Evolutionary conservation across 139 green algal genomes (phyloP), one percentile per base, ranked within the genome.

Genomic region (Chlamydomonas applanata): DNA sequence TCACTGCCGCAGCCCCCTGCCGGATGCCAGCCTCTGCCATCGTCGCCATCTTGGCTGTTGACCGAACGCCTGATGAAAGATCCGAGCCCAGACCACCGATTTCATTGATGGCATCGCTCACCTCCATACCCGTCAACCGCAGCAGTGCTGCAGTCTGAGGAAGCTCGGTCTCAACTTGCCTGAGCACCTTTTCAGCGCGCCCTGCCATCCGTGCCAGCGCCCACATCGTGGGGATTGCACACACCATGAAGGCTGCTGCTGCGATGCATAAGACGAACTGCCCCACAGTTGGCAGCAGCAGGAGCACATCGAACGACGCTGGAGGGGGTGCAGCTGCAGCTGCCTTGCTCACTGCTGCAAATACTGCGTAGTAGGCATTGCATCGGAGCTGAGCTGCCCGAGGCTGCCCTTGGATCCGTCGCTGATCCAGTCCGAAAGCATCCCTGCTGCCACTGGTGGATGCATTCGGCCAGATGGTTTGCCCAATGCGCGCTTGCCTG

Each of bases 141-240:
- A 80, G 56, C 56, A 74, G 25, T 11, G 74, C 74, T 44, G 74
- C 74, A 9, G 60, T 80, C 30, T 80, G 52, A 16, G 74, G 74
- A 3, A 80, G 66, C 66, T 80, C 74, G 24, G 35, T n/a, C 66
- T 80, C 74, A 19, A 73, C 46, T 25, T 73, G 44, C 35, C 25
- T 11, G 45, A 80, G 54, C 34, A 80, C 36, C 2, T n/a, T 7
- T 19, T 73, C 56, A 11, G 74, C 56, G 3, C 32, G 45, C 4
- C 27, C 4, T 2, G 73, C 73, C 34, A 59, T 7, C 4, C 73
- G 64, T 22, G 57, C 67, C 56, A 71, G 11, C 5, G 74, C 54
- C 66, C 66, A 75, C 1, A 75, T 2, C 16, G 74, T n/a, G 5
- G 74, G 74, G 56, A 80, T 74, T 36, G 53, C 60, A 17, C 45